Evolutionary conservation across 306 rosid genomes (phyloP), one percentile per base, ranked within the genome.

Genomic region (Medicago truncatula): DNA sequence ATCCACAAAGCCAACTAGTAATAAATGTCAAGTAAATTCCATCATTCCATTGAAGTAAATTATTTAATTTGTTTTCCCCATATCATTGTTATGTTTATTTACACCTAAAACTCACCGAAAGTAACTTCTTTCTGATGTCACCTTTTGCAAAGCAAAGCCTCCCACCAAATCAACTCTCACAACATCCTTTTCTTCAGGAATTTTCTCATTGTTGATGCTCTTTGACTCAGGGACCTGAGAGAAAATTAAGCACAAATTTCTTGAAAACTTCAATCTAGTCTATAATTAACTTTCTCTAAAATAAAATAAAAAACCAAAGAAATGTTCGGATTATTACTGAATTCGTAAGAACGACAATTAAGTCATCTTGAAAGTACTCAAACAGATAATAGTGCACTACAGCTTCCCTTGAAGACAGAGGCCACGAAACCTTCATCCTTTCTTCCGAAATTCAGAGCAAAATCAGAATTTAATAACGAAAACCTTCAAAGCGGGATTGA

Each of bases 351-450:
- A 90, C 90, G 64, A 92, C 83, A 64, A 89, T 15, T 76, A 92
- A 80, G 81, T 87, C 99, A 62, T 96, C 99, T 85, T 90, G 92
- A 74, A 83, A 74, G 82, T 96, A 96, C 82, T 96, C 99, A 61
- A 96, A 92, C 82, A 88, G 69, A 85, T 90, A 89, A 80, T 82
- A 90, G 82, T 92, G 98, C 71, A 96, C 71, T 50, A 91, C 52
- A 34, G 89, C 93, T 85, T 96, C 99, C 90, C 99, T 96, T 43
- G 87, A 46, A 16, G 99, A 89, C 74, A 92, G 87, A 1, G 99
- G 99, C 99, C 98, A 96, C 1, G 98, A 75, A 84, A 92, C 73
- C 89, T 95, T 95, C 92, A 92, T 60, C 92, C 98, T 95, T 92
- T 78, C 96, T 92, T 89, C 85, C 97, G 85, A 83, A 91, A 86